Evolutionary conservation across 1,284 basidiomycete genomes (phyloP), one percentile per base, ranked within the genome.

Genomic region (Wolfiporia cocos): DNA sequence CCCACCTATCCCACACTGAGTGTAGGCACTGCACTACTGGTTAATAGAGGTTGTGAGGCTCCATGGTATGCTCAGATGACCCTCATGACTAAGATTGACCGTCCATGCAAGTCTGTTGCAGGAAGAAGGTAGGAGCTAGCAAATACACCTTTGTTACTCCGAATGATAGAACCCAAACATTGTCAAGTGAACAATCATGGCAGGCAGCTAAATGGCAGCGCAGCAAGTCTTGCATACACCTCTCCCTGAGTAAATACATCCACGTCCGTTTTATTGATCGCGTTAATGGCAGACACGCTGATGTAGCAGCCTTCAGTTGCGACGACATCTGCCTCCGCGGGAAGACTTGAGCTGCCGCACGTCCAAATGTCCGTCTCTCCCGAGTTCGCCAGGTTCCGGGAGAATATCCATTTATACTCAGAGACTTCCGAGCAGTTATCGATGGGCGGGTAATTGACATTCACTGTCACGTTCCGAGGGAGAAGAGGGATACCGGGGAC

Each of bases 361-460:
- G 64, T 68, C 34, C 49, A 49, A 6, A 73, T 67, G 49, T 76
- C 71, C 14, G 51, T 55, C 4, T 59, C 60, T 23, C 48, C 49
- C 9, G 53, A 41, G 42, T 59, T 55, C 7, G 55, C 42, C 14
- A 55, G 31, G 21, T 73, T 56, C n/a, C 73, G 59, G 32, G 74
- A 70, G 34, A 76, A 56, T 2, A 76, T 62, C 51, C 68, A 77
- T 40, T 63, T 57, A 58, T 63, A 72, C 47, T 61, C 62, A 5
- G 54, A 50, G 4, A 63, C 55, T 14, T 52, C 52, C 11, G 64
- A 31, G 51, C 73, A 76, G 20, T 52, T 58, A 30, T 64, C 57
- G 1, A 63, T 66, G 20, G 64, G 49, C 0, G 70, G 67, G 56
- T 68, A 76, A 59, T 78, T 77, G 47, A 77, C 72, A 54, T 75